Evolutionary conservation across 2,329 filamentous ascomycete species (phyloP).

Genomic region (Cryphonectria japonica): DNA sequence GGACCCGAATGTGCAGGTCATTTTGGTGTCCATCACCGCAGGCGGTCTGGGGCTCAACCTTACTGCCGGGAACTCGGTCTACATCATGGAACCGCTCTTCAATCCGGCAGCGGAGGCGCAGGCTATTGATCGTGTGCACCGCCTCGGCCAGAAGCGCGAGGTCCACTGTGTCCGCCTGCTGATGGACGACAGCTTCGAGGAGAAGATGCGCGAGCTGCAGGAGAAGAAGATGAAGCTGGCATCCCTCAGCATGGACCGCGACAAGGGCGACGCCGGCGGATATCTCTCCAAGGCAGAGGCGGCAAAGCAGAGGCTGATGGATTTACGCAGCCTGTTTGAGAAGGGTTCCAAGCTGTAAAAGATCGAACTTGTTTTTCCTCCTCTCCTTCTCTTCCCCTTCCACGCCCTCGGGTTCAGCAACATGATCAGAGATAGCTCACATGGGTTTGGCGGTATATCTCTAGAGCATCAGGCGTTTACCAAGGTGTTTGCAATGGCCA

Average conservation of each 20-base stretch:
- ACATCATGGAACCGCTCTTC: conserved; percentile 98
- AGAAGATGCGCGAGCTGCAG: conserved; percentile 88
- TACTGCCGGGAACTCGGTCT: conserved; percentile 82
- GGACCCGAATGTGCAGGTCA: conserved; percentile 72
- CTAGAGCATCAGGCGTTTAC: conserved; percentile 1
- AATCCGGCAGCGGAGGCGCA: conserved; percentile 95
- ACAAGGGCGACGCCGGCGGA: conserved; percentile 48
- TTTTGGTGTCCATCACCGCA: conserved; percentile 89
- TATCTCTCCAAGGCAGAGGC: conserved; percentile 31
- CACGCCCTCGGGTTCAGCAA: not conserved
- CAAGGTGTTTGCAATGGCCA: not conserved
- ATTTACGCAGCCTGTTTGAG: conserved; percentile 62
- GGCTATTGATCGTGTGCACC: conserved; percentile 90
- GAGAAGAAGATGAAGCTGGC: conserved; percentile 92
- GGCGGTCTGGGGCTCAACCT: conserved; percentile 92
- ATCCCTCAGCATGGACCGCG: conserved; percentile 77
- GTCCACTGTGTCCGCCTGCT: conserved; percentile 89
- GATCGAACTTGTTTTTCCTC: not conserved
- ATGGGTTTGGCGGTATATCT: not conserved
- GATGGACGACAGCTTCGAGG: conserved; percentile 89
- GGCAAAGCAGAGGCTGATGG: conserved; percentile 65
- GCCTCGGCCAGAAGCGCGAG: conserved; percentile 84
- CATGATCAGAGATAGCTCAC: not conserved
- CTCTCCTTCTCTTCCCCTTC: no score
- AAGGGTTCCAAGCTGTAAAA: conserved; percentile 34